Base-by-base conservation (phyloP, 2,329 filamentous ascomycete genomes). In the Ophiocordyceps camponoti-saundersi region DNA sequence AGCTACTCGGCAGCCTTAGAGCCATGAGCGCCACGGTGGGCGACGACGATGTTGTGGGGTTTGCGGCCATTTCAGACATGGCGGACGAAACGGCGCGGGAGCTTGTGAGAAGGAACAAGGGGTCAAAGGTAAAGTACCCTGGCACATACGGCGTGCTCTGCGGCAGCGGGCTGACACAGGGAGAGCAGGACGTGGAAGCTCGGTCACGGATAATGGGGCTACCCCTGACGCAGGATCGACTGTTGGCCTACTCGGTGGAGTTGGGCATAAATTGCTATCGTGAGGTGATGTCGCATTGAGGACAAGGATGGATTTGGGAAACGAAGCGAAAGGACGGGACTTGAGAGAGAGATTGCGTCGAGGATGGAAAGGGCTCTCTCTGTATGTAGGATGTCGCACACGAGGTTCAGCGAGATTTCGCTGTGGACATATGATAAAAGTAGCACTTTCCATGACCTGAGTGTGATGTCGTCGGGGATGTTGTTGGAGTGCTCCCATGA, bases 51-150 rank as follows among this genome's bases (percentile, higher is more conserved):
- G 74, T 84, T 57, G 68, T 77, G 46, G 53, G 62, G 40, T 66
- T 62, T 47, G 85, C 89, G 41, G 86, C 87, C 0, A 72, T 90
- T 47, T 80, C 82, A 52, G 87, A 93, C 57, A 94, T 95, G 74
- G 82, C 82, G 44, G 77, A 78, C 46, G 72, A 80, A 43, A 77
- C 90, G 49, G 84, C 83, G 11, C 73, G 75, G 51, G 74, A 79
- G 59, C 75, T 83, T 49, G 67, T 79, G 47, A 71, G 70, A 48
- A 54, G 67, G 51, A 64, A 65, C 44, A 73, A 74, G 56, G 70
- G 72, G 56, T 75, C 74, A 53, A 69, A 75, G 61, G 78, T 80
- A 62, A 60, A 72, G 64, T 46, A 15, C 20, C 8, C 23, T 22
- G 20, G 11, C 10, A 11, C 30, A 16, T 13, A n/a, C 40, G 11